phyloP scores from a whole-genome alignment of 371 early-diverging fungal genomes.

The Rhizopus delemar region DNA sequence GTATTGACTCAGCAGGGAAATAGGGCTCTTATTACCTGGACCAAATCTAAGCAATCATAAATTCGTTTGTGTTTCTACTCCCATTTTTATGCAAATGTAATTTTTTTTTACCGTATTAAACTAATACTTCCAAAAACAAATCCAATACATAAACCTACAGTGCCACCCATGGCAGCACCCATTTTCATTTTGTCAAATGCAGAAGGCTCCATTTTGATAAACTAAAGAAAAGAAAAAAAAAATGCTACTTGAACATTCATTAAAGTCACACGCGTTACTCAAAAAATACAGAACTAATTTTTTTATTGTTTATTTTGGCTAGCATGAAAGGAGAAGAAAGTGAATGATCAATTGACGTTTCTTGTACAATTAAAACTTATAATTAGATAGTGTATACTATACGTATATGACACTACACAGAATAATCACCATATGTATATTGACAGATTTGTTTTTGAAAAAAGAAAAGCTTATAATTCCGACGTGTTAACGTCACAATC shows the following conservation, averaged over 20 bases:
- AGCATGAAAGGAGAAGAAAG: background rate
- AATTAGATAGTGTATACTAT: too few relatives aligned
- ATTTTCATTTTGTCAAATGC: constrained; percentile 75
- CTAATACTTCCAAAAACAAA: constrained; percentile 75
- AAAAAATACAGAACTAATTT: too few relatives aligned
- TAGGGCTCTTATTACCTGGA: constrained; percentile 43
- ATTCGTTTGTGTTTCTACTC: background rate
- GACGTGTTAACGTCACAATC: too few relatives aligned
- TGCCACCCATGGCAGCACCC: constrained; percentile 84
- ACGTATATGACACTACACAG: too few relatives aligned
- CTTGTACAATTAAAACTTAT: too few relatives aligned
- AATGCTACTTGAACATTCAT: background rate
- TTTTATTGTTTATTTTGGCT: background rate
- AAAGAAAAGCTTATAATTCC: too few relatives aligned
- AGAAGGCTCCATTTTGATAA: constrained; percentile 56
- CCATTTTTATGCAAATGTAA: constrained; percentile 1
- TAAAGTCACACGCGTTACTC: background rate
- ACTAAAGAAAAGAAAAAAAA: background rate
- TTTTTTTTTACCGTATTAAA: constrained; percentile 62
- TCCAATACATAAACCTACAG: constrained; percentile 83
- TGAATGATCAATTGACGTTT: background rate
- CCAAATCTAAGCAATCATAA: constrained; percentile 37
- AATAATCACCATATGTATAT: too few relatives aligned
- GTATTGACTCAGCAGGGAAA: constrained; percentile 50
- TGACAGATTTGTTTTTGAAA: too few relatives aligned